Evolutionary conservation across 805 yeast genomes (phyloP), one percentile per base, ranked within the genome.

Genomic region (Dipodascus geniculatus): DNA sequence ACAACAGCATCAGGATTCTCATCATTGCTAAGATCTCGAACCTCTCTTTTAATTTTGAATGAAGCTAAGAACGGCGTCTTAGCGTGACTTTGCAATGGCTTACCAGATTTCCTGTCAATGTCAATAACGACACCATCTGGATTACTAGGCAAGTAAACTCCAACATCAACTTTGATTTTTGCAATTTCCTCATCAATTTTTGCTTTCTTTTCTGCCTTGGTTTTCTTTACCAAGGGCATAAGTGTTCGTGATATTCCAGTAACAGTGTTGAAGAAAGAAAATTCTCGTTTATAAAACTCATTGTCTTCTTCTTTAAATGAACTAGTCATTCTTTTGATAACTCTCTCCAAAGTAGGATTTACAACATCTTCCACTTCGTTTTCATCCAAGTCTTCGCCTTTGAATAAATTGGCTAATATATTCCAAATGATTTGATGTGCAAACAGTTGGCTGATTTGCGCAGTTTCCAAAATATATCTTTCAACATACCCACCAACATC

Each of bases 401-500:
- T 85, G 68, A 79, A 93, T 57, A 89, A 80, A 65, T 95, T 93
- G 1, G 99, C 98, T 63, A 85, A 70, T 86, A 93, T 88, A 64
- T 93, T 93, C 99, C 99, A 93, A 53, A 93, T 88, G 59, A 93
- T 90, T 69, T 93, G 99, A 68, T 93, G 99, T 0, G 98, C 90
- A 74, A 93, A 93, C 57, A 91, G 73, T 60, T 87, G 95, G 23
- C 93, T 83, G 14, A 89, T 87, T 64, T 85, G 82, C 1, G 96
- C 97, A 1, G 97, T 87, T 66, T 93, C 98, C 54, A 91, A 71
- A 58, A 93, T 89, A 65, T 86, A 87, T 60, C 88, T 77, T 61
- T 87, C 88, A 48, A 91, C 95, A 61, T 88, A 90, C 0, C 97
- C 98, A 48, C 79, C 72, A 9, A 69, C 68, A 65, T 93, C 99